These are phyloP conservation scores for Cytospora paraplurivora DNA, from an alignment of 2,329 filamentous ascomycete genomes.

Conservation along the genomic window DNA sequence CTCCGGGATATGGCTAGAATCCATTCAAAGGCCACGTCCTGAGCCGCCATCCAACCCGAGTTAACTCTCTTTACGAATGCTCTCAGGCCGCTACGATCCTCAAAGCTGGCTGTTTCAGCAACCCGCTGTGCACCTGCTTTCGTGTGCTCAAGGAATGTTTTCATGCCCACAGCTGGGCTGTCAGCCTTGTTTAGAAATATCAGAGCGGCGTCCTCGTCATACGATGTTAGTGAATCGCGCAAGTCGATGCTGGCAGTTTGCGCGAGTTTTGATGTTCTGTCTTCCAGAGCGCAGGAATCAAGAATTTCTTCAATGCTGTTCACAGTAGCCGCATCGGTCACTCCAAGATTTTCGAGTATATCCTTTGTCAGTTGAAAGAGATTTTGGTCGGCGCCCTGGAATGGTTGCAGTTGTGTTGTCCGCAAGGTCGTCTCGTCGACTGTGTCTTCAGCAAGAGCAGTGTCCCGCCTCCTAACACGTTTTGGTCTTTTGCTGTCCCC, in stretches of 20 bases:
- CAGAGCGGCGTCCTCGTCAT: constrained; percentile 56
- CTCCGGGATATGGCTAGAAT: constrained; percentile 51
- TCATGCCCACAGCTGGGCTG: constrained; percentile 54
- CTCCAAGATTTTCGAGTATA: constrained; percentile 56
- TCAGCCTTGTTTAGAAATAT: constrained; percentile 57
- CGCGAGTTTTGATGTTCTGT: constrained; percentile 51
- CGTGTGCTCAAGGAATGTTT: constrained; percentile 65
- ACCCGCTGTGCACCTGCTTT: constrained; percentile 57
- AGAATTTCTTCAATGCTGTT: constrained; percentile 52
- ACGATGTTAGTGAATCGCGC: constrained; percentile 50
- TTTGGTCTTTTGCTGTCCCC: constrained; percentile 65
- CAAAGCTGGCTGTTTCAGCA: constrained; percentile 50
- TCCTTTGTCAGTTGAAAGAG: constrained; percentile 59
- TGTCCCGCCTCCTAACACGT: constrained; percentile 63
- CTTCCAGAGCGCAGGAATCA: constrained; percentile 54
- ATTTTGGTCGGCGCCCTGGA: constrained; percentile 58
- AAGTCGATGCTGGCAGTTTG: constrained; percentile 53
- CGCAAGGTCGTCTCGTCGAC: constrained; percentile 55
- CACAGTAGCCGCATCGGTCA: constrained; percentile 52
- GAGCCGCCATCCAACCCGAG: constrained; percentile 53
- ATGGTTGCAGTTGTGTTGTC: constrained; percentile 58
- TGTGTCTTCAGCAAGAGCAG: constrained; percentile 52
- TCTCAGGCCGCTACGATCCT: constrained; percentile 54
- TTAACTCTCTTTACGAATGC: constrained; percentile 55
- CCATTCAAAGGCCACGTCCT: constrained; percentile 64